Conservation (phyloP, 2,329 filamentous ascomycete genomes). For the Fusarium irregulare region DNA sequence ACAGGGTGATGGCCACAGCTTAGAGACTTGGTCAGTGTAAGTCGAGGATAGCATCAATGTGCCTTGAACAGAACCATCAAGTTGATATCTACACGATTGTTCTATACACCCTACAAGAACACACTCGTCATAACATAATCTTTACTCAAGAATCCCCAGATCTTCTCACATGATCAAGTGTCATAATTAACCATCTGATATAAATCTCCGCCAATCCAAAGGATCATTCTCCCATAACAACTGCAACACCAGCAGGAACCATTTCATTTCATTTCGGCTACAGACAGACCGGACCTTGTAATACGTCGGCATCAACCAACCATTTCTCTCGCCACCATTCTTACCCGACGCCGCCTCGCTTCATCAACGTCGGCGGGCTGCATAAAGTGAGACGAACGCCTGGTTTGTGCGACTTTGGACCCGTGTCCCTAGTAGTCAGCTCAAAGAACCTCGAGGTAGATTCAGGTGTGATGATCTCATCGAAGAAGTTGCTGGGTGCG, state of each 20-base stretch:
- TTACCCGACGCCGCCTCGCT: slow-evolving; percentile 37
- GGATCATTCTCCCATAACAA: not conserved
- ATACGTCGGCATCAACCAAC: slow-evolving; percentile 18
- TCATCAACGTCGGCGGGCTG: slow-evolving; percentile 34
- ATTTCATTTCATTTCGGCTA: slow-evolving; percentile 33
- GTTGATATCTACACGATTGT: not conserved
- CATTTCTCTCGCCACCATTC: slow-evolving; percentile 10
- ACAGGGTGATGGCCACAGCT: not conserved
- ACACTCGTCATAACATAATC: not conserved
- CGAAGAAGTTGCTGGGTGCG: not conserved
- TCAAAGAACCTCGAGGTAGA: not conserved
- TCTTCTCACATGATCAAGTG: not conserved
- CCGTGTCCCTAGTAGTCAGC: not conserved
- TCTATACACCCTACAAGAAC: not conserved
- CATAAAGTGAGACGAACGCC: slow-evolving; percentile 33
- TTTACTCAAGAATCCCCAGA: not conserved
- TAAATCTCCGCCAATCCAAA: not conserved
- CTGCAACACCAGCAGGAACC: not conserved
- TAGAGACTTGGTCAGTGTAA: not conserved
- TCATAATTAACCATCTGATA: not conserved
- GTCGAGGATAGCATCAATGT: not conserved
- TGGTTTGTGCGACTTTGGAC: slow-evolving; percentile 23
- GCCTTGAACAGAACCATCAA: not conserved
- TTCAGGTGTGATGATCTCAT: slow-evolving; percentile 1
- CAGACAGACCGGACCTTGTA: slow-evolving; percentile 18